A percentile compares a stretch with the other conserved stretches of the same genome.
These are phyloP conservation scores for Isatis tinctoria DNA, from an alignment of 345 rosid genomes.

Conservation along the genomic window DNA sequence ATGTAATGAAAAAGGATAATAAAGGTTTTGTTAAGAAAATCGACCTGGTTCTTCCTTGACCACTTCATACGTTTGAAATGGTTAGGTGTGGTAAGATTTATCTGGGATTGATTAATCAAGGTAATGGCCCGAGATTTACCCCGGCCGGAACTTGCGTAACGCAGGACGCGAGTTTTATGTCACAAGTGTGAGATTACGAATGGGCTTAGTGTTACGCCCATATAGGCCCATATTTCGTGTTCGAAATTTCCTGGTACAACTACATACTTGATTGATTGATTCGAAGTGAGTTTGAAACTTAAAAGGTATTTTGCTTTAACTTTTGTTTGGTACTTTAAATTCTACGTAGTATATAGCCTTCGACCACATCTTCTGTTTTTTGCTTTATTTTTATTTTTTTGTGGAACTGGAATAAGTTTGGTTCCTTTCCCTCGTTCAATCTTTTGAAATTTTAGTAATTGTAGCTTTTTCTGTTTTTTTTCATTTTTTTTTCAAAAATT, in stretches of 20 bases:
- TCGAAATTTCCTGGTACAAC: background rate
- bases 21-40: background rate
- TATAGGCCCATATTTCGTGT: background rate
- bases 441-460: conserved; percentile 3
- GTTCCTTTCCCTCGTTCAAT: conserved; percentile 12
- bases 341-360: background rate
- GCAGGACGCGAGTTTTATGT: background rate
- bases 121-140: background rate
- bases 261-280: background rate
- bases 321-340: conserved; percentile 10
- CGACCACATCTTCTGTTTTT: background rate
- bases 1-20: background rate
- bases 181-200: background rate
- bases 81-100: background rate
- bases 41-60: background rate
- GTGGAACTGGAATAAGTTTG: conserved; percentile 2
- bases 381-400: background rate
- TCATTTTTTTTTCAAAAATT: background rate
- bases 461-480: background rate
- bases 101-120: background rate
- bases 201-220: background rate
- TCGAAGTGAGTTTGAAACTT: background rate
- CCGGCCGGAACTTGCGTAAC: background rate
- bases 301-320: conserved; percentile 12
- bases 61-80: background rate